Base-by-base conservation (phyloP, 352 stramenopile species). In the Phytopythium montanum region DNA sequence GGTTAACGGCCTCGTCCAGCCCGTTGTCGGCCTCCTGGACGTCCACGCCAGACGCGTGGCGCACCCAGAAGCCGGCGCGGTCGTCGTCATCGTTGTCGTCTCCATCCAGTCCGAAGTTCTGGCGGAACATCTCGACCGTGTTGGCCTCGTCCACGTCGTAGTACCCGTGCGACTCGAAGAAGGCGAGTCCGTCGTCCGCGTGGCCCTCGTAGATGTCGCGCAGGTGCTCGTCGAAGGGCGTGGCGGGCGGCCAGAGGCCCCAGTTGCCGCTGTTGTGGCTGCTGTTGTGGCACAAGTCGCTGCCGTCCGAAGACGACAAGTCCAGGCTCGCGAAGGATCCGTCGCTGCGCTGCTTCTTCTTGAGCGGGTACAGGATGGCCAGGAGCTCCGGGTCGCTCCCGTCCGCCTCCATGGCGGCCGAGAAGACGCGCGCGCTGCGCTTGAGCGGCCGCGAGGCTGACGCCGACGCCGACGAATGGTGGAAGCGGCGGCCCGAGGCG, bases 61-160 rank as follows among this genome's bases (percentile, higher is more conserved):
- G 71, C 26, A 77, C 64, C 81, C 81, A 91, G 51, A 94, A 94
- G 21, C 42, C 69, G 29, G 89, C 61, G n/a, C n/a, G n/a, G n/a
- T n/a, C n/a, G n/a, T n/a, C n/a, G n/a, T n/a, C n/a, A n/a, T n/a
- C n/a, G n/a, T n/a, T n/a, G n/a, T 73, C 65, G 33, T 46, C 33
- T 5, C 75, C 65, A 21, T 46, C 33, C 7, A 90, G 59, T 7
- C 77, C 78, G 56, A 89, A 83, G 61, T 89, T 90, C 63, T 85
- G 58, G 18, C 80, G 81, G 61, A 91, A 94, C 75, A 91, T 88
- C 48, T 76, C 74, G 14, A 94, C 76, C 1, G 84, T 94, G 61
- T 94, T 94, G 53, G 78, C 80, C n/a, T 94, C 84, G 18, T 62
- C 74, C 34, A 90, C 70, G 72, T 94, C 84, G 58, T 90, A 94